Conservation (phyloP, 257 asterid genomes). For the Plectranthus barbatus region DNA sequence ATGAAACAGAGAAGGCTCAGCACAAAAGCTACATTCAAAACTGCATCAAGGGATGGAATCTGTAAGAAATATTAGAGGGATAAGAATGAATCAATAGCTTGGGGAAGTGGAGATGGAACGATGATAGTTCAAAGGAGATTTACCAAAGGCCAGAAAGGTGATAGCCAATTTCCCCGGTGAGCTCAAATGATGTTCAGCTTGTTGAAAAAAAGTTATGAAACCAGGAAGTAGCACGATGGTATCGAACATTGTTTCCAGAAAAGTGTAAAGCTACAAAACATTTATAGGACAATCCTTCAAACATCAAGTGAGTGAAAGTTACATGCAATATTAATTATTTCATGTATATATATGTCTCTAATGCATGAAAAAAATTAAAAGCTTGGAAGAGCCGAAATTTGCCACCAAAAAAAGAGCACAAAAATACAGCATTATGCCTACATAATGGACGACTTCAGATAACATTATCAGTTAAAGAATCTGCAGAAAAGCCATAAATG, state of each 20-base stretch:
- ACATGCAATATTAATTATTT: neutral
- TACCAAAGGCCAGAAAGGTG: too few species aligned
- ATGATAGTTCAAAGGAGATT: constrained; percentile 12
- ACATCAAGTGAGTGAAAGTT: neutral
- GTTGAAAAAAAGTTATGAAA: constrained; percentile 51
- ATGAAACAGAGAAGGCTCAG: constrained; percentile 89
- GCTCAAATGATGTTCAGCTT: too few species aligned
- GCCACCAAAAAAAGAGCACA: neutral
- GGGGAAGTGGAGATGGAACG: neutral
- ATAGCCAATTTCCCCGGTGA: too few species aligned
- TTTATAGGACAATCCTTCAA: neutral
- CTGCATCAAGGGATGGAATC: constrained; percentile 79
- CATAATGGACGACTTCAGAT: neutral
- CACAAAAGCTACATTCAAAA: constrained; percentile 76
- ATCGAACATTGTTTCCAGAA: constrained; percentile 64
- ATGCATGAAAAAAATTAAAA: neutral
- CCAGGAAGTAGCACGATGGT: constrained; percentile 75
- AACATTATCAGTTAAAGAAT: neutral
- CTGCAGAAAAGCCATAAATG: neutral
- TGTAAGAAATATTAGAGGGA: constrained; percentile 50
- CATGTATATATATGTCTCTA: neutral
- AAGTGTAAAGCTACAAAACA: constrained; percentile 53
- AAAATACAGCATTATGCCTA: neutral
- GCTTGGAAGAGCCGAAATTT: neutral
- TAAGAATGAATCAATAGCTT: constrained; percentile 31